Evolutionary conservation across 768 basidiomycete species (phyloP).

Genomic region (Xerocomus brunneocitrinus): DNA sequence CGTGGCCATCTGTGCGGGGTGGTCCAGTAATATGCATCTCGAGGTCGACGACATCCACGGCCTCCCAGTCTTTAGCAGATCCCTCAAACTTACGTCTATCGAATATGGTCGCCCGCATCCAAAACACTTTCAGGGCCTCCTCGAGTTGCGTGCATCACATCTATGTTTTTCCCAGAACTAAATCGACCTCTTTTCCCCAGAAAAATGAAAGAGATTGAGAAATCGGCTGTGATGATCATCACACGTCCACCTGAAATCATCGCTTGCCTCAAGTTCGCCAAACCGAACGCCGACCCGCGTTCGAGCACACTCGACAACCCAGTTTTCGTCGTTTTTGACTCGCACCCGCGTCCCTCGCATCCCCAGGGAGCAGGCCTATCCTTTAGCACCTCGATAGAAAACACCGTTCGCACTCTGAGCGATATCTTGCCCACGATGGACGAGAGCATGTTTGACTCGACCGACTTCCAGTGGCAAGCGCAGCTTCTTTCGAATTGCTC

Average conservation of each 20-base stretch:
- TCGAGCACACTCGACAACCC: constrained; percentile 11
- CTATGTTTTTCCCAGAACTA: background rate
- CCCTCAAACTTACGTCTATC: constrained; percentile 33
- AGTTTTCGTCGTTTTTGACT: constrained; percentile 61
- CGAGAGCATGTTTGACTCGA: constrained; percentile 37
- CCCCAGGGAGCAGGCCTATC: constrained; percentile 58
- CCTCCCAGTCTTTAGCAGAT: constrained; percentile 45
- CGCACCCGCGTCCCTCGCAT: constrained; percentile 57
- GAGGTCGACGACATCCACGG: constrained; percentile 51
- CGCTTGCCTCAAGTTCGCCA: constrained; percentile 40
- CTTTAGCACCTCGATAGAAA: constrained; percentile 43
- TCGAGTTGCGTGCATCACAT: constrained; percentile 19
- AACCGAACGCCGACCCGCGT: background rate
- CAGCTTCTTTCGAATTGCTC: constrained; percentile 59
- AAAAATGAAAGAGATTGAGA: constrained; percentile 17
- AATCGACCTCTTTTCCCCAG: constrained; percentile 11
- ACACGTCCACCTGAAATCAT: constrained; percentile 72
- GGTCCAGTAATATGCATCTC: constrained; percentile 51
- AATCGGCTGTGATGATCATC: constrained; percentile 43
- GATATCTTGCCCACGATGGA: constrained; percentile 47
- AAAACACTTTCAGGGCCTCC: constrained; percentile 33
- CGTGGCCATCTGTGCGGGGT: constrained; percentile 50
- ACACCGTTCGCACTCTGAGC: constrained; percentile 41
- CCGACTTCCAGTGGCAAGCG: constrained; percentile 56
- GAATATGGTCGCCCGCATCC: constrained; percentile 37